phyloP scores from a whole-genome alignment of 495 filamentous ascomycete genomes.

The Cercophora sp. region DNA sequence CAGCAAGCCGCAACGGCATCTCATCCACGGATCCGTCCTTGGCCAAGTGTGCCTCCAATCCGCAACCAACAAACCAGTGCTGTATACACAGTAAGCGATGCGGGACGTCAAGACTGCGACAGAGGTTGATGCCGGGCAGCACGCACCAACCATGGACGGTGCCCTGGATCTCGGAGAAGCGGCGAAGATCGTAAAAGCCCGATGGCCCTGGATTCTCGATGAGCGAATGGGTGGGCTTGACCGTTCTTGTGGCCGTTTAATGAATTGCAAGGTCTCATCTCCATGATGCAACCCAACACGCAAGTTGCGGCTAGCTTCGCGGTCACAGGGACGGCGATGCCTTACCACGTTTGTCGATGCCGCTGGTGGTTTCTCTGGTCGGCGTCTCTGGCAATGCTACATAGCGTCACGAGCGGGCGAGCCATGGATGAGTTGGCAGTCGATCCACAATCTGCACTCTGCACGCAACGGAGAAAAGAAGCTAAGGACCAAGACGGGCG shows the following conservation, averaged over 20 bases:
- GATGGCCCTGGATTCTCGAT: slow-evolving; percentile 9
- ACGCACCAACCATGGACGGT: slow-evolving; percentile 10
- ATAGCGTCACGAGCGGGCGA: slow-evolving; percentile 9
- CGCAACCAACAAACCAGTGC: no score
- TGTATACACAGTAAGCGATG: no score
- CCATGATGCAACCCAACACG: slow-evolving; percentile 16
- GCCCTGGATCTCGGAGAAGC: slow-evolving; percentile 10
- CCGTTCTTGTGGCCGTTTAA: slow-evolving; percentile 4
- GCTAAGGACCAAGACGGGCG: no score
- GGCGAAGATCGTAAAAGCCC: slow-evolving; percentile 11
- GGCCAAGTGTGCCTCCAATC: no score
- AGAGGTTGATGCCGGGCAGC: background rate
- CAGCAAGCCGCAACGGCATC: no score
- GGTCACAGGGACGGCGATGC: background rate
- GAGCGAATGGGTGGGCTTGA: slow-evolving; percentile 1
- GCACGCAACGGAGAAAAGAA: no score
- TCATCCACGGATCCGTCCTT: no score
- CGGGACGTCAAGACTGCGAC: no score
- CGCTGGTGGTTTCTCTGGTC: background rate
- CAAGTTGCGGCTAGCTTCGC: slow-evolving; percentile 6
- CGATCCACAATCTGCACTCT: slow-evolving; percentile 1
- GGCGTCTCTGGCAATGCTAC: slow-evolving; percentile 1
- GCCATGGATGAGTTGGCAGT: slow-evolving; percentile 2
- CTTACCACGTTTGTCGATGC: slow-evolving; percentile 3
- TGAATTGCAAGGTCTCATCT: slow-evolving; percentile 10